These are phyloP conservation scores for Neopestalotiopsis sp. DNA, from an alignment of 2,329 filamentous ascomycete genomes.

Conservation along the genomic window DNA sequence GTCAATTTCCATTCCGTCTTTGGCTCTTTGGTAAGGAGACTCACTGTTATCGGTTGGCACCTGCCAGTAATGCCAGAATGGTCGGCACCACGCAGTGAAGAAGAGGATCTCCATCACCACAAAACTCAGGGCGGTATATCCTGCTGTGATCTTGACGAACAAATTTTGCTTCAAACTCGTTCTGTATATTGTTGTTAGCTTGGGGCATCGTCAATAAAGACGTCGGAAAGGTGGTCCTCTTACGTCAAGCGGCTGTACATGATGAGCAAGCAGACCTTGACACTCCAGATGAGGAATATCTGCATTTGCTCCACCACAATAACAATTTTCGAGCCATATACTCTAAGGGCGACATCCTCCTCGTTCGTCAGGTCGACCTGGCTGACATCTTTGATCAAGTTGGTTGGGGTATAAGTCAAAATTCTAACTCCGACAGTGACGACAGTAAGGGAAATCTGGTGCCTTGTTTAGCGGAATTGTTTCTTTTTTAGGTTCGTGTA, in stretches of 20 bases:
- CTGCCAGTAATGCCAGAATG: slow-evolving; percentile 62
- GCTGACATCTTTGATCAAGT: slow-evolving; percentile 59
- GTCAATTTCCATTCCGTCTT: not conserved
- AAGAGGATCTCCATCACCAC: slow-evolving; percentile 56
- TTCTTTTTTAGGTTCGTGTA: not conserved
- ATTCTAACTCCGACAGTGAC: slow-evolving; percentile 61
- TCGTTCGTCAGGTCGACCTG: slow-evolving; percentile 48
- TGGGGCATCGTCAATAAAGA: not conserved
- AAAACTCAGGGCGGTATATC: slow-evolving; percentile 53
- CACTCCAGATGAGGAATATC: slow-evolving; percentile 59
- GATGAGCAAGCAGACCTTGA: slow-evolving; percentile 62
- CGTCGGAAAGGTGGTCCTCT: slow-evolving; percentile 21
- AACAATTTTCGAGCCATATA: slow-evolving; percentile 65
- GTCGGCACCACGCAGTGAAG: slow-evolving; percentile 58
- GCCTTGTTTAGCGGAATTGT: slow-evolving; percentile 17
- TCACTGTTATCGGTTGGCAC: slow-evolving; percentile 56
- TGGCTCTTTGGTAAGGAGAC: slow-evolving; percentile 20
- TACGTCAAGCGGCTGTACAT: slow-evolving; percentile 62
- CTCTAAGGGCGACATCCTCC: slow-evolving; percentile 43
- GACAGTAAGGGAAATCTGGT: slow-evolving; percentile 54
- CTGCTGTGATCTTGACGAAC: slow-evolving; percentile 52
- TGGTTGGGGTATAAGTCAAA: slow-evolving; percentile 59
- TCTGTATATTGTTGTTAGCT: slow-evolving; percentile 28
- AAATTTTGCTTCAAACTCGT: slow-evolving; percentile 51
- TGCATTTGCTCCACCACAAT: slow-evolving; percentile 67